Evolutionary conservation across 495 filamentous ascomycete genomes (phyloP).

Genomic region (Xylaria telfairii): DNA sequence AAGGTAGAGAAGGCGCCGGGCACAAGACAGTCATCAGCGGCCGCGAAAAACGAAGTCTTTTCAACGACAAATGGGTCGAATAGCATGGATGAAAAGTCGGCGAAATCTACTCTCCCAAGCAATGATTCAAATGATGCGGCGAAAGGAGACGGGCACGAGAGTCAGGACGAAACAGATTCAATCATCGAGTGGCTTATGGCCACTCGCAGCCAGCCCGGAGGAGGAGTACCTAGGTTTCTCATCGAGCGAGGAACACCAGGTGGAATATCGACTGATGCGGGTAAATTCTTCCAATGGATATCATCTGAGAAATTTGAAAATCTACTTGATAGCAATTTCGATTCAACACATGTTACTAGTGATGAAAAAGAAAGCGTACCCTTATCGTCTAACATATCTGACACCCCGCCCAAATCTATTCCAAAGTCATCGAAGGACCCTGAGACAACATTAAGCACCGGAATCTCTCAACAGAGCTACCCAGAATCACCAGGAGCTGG

Average conservation of each 20-base stretch:
- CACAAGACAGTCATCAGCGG: conserved; percentile 42
- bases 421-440: not conserved
- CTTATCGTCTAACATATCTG: conserved; percentile 16
- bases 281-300: conserved; percentile 88
- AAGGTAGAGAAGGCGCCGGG: conserved; percentile 51
- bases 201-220: conserved; percentile 91
- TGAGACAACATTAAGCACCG: conserved; percentile 5
- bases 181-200: conserved; percentile 95
- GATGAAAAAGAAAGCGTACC: conserved; percentile 20
- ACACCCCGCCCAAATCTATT: not conserved
- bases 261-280: conserved; percentile 81
- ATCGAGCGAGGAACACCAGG: conserved; percentile 89
- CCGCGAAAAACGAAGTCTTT: conserved; percentile 37
- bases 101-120: conserved; percentile 29
- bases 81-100: conserved; percentile 37
- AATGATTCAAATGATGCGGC: conserved; percentile 12
- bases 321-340: conserved; percentile 37
- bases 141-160: not conserved
- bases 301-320: conserved; percentile 58
- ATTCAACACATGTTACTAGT: conserved; percentile 27
- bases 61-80: conserved; percentile 27
- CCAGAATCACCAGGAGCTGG: conserved; percentile 53
- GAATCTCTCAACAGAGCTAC: conserved; percentile 14
- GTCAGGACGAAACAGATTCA: conserved; percentile 58
- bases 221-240: conserved; percentile 91